Evolutionary conservation across 148 eudicot species (phyloP).

Genomic region (Pharnaceum exiguum): DNA sequence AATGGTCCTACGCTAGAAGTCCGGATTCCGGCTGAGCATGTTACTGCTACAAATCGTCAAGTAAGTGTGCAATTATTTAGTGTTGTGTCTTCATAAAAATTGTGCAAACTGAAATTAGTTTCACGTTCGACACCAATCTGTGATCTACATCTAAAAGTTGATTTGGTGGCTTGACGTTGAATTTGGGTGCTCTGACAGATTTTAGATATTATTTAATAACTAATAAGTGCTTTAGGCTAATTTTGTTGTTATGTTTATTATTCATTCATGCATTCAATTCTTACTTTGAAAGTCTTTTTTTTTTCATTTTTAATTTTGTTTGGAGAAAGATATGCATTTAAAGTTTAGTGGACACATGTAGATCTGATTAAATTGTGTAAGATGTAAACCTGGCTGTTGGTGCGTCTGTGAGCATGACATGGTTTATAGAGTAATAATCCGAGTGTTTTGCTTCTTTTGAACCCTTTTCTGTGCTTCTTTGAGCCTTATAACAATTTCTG

Average conservation of each 20-base stretch:
- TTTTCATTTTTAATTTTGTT: too few species aligned
- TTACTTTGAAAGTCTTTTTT: too few species aligned
- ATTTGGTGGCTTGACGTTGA: neutral
- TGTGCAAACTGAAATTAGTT: too few species aligned
- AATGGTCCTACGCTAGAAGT: slow-evolving; percentile 81
- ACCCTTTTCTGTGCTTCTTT: neutral
- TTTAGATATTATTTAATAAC: too few species aligned
- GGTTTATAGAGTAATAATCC: neutral
- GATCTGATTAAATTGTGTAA: neutral
- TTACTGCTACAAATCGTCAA: slow-evolving; percentile 94
- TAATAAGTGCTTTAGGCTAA: too few species aligned
- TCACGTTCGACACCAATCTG: neutral
- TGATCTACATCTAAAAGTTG: neutral
- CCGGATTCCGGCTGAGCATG: slow-evolving; percentile 87
- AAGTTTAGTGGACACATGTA: neutral
- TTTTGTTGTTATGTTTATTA: too few species aligned
- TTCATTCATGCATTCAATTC: too few species aligned
- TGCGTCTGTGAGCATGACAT: neutral
- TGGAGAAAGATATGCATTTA: too few species aligned
- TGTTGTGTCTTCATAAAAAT: neutral
- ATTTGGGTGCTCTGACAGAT: neutral
- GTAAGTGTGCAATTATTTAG: slow-evolving; percentile 31
- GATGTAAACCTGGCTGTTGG: neutral
- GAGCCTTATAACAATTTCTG: neutral
- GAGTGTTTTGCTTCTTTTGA: neutral